Evolutionary conservation across 164 flowering plant species (phyloP).

Genomic region (Litsea cubeba): DNA sequence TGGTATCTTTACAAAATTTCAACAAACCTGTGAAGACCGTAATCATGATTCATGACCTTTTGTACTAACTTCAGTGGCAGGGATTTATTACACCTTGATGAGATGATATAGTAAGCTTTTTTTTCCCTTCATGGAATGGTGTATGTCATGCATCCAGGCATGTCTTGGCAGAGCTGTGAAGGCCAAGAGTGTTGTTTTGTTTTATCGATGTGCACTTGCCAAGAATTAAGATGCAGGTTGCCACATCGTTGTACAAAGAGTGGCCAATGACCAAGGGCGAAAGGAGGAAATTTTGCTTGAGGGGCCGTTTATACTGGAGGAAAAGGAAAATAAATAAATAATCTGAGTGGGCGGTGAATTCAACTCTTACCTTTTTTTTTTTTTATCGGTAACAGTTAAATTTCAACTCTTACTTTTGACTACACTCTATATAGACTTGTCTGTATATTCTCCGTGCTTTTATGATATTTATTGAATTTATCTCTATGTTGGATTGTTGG

Average conservation of each 20-base stretch:
- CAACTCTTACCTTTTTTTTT: not conserved
- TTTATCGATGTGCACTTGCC: not conserved
- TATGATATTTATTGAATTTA: not conserved
- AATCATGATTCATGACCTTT: no score
- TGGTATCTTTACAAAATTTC: no score
- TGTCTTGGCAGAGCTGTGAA: not conserved
- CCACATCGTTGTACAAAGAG: not conserved
- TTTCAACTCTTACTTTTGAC: not conserved
- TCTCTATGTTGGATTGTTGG: not conserved
- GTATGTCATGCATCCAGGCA: not conserved
- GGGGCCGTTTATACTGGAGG: not conserved
- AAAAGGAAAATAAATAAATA: not conserved
- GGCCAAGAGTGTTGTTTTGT: not conserved
- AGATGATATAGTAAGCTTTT: not conserved
- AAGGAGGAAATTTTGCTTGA: not conserved
- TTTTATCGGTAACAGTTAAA: no score
- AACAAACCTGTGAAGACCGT: no score
- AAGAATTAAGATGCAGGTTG: not conserved
- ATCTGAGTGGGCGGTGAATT: not conserved
- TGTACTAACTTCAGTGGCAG: not conserved
- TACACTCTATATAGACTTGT: not conserved
- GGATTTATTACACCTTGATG: not conserved
- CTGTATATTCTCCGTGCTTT: not conserved
- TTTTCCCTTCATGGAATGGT: not conserved
- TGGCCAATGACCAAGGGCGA: not conserved